Conservation (phyloP, 2,329 filamentous ascomycete species). For the Aspergillus aculeatus region DNA sequence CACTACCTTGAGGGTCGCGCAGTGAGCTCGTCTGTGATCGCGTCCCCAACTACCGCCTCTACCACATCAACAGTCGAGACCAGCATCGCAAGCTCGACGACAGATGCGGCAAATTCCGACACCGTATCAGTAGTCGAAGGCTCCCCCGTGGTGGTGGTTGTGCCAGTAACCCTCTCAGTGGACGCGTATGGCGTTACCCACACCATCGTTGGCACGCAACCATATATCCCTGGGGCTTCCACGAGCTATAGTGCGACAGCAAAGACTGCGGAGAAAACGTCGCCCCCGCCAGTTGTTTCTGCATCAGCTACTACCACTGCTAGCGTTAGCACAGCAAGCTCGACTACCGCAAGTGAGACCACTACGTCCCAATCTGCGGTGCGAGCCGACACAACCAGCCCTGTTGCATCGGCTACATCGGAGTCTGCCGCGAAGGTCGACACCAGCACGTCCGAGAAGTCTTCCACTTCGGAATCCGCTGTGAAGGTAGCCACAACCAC, state of each 20-base stretch:
- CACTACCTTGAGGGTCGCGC: conserved; percentile 34
- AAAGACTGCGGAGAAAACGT: conserved; percentile 3
- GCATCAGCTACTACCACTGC: conserved; percentile 2
- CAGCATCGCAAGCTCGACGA: not conserved
- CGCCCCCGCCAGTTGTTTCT: not conserved
- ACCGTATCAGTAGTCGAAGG: conserved; percentile 4
- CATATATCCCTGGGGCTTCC: conserved; percentile 10
- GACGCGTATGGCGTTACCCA: conserved; percentile 25
- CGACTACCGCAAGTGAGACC: not conserved
- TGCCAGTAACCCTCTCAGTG: conserved; percentile 23
- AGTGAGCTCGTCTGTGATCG: conserved; percentile 22
- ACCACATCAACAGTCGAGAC: conserved; percentile 7
- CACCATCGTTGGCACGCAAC: conserved; percentile 20
- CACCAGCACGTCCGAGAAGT: not conserved
- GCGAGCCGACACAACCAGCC: not conserved
- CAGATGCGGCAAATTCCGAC: not conserved
- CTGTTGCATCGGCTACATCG: not conserved
- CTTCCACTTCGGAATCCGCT: not conserved
- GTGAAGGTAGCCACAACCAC: not conserved
- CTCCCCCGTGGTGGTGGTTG: conserved; percentile 16
- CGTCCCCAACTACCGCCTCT: not conserved
- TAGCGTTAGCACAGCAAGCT: not conserved
- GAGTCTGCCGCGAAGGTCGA: not conserved
- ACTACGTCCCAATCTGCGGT: not conserved
- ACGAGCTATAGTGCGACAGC: conserved; percentile 14